phyloP scores from a whole-genome alignment of 192 early-diverging fungal species.

The Coemansia reversa region DNA sequence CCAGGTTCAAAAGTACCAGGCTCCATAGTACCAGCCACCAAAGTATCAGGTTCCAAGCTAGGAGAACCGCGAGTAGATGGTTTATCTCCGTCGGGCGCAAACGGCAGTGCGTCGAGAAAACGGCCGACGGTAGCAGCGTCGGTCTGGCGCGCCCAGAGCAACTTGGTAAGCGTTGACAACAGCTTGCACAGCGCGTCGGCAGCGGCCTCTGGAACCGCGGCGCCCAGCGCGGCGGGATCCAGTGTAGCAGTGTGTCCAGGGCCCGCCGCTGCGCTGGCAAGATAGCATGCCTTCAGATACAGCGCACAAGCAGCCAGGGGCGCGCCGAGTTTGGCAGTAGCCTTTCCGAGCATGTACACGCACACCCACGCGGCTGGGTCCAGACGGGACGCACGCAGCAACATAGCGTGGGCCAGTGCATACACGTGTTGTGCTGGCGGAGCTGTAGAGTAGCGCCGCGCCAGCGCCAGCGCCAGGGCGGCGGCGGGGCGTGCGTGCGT shows the following conservation, averaged over 20 bases:
- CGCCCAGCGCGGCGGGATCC: background rate
- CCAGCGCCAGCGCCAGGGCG: slow-evolving; percentile 15
- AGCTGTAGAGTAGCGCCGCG: slow-evolving; percentile 21
- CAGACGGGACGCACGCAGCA: slow-evolving; percentile 21
- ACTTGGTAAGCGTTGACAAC: slow-evolving; percentile 33
- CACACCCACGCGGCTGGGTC: slow-evolving; percentile 36
- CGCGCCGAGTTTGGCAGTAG: slow-evolving; percentile 26
- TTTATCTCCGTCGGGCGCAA: background rate
- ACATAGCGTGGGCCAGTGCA: slow-evolving; percentile 24
- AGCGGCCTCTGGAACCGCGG: slow-evolving; percentile 18
- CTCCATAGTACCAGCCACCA: background rate
- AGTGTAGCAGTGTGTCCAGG: background rate
- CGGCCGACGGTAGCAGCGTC: slow-evolving; percentile 21
- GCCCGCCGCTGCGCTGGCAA: slow-evolving; percentile 10
- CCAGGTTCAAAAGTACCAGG: background rate
- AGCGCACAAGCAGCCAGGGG: slow-evolving; percentile 30
- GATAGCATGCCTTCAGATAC: slow-evolving; percentile 40
- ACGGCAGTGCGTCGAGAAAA: slow-evolving; percentile 35
- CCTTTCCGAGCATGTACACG: slow-evolving; percentile 41
- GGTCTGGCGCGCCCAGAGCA: slow-evolving; percentile 11
- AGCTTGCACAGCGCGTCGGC: slow-evolving; percentile 42
- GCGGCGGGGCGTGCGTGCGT: slow-evolving; percentile 1
- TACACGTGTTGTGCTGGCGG: slow-evolving; percentile 21
- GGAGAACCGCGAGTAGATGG: background rate
- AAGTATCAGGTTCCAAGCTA: background rate